Percentiles rank a stretch among this genome's conserved stretches.
Evolutionary conservation across 768 basidiomycete genomes (phyloP).

Genomic region (Cystobasidium onofrii): DNA sequence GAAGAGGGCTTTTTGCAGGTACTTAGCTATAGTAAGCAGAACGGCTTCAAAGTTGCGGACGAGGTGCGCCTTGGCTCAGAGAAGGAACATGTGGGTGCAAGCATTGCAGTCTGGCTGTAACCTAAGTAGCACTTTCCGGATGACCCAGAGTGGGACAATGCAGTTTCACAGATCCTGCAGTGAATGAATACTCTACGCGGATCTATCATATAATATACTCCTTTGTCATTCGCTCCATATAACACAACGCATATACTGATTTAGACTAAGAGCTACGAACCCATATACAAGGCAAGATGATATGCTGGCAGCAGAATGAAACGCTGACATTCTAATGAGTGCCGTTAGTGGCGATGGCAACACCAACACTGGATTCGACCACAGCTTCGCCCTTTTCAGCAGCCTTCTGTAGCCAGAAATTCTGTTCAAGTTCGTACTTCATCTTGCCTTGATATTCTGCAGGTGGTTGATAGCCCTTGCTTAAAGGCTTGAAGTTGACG

Average conservation of each 20-base stretch:
- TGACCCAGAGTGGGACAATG: too few species aligned
- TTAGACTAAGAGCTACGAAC: neutral
- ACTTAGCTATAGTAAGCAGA: slow-evolving; percentile 6
- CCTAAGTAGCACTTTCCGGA: too few species aligned
- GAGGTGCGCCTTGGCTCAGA: slow-evolving; percentile 2
- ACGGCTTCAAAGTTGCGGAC: slow-evolving; percentile 8
- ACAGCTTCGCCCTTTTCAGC: neutral
- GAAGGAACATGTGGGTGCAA: slow-evolving; percentile 23
- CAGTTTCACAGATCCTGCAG: too few species aligned
- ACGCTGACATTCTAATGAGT: neutral
- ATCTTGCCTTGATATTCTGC: slow-evolving; percentile 33
- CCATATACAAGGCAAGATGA: neutral
- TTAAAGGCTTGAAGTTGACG: slow-evolving; percentile 35
- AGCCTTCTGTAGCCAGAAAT: slow-evolving; percentile 31
- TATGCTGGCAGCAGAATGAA: neutral
- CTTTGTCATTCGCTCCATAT: neutral
- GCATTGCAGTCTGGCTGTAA: slow-evolving; percentile 23
- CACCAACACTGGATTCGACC: neutral
- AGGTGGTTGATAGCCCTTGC: slow-evolving; percentile 16
- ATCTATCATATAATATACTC: neutral
- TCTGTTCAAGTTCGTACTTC: slow-evolving; percentile 34
- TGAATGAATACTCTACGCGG: too few species aligned
- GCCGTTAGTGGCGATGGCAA: neutral
- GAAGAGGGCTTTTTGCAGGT: slow-evolving; percentile 41
- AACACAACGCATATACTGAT: neutral